phyloP scores from a whole-genome alignment of 1,284 basidiomycete species.

The Flammula alnicola region DNA sequence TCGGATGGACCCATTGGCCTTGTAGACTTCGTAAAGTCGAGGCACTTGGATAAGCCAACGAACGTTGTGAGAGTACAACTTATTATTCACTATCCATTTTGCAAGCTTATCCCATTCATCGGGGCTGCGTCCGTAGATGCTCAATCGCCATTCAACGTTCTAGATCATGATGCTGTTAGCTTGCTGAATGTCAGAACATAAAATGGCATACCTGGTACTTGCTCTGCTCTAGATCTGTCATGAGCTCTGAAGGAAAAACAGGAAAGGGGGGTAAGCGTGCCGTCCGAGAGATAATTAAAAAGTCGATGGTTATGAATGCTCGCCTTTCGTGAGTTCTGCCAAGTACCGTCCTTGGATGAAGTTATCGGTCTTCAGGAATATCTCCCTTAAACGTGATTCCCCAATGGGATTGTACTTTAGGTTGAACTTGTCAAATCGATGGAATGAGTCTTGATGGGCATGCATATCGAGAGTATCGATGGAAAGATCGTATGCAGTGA shows the following conservation, averaged over 20 bases:
- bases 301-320: too few relatives aligned
- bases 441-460: constrained; percentile 96
- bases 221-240: constrained; percentile 95
- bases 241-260: constrained; percentile 71
- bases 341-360: constrained; percentile 91
- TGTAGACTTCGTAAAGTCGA: constrained; percentile 96
- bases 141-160: constrained; percentile 98
- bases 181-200: neutral
- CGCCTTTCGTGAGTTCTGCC: constrained; percentile 92
- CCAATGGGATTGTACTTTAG: constrained; percentile 94
- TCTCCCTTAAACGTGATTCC: constrained; percentile 93
- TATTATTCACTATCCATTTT: constrained; percentile 94
- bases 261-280: constrained; percentile 1
- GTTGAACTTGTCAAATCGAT: constrained; percentile 97
- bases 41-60: constrained; percentile 98
- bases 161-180: constrained; percentile 27
- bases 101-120: constrained; percentile 99
- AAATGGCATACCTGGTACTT: constrained; percentile 84
- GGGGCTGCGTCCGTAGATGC: constrained; percentile 84
- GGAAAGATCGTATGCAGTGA: constrained; percentile 97
- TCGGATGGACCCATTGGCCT: constrained; percentile 82
- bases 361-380: constrained; percentile 99
- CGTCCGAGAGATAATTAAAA: neutral
- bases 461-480: constrained; percentile 99
- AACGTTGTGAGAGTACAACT: constrained; percentile 95